phyloP scores from a whole-genome alignment of 257 asterid genomes.

The Solanum gandarillasii region DNA sequence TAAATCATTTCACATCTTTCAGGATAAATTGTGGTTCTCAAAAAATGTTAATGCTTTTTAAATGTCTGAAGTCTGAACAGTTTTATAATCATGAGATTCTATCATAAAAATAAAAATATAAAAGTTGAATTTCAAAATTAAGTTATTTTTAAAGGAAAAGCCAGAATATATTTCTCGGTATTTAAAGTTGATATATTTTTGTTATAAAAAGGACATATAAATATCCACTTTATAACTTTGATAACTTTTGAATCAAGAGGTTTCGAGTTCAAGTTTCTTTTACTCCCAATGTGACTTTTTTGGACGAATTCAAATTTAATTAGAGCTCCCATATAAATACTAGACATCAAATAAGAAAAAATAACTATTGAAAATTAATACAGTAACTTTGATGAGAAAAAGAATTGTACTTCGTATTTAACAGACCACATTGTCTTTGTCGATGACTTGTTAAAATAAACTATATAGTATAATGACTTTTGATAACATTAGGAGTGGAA shows the following conservation, averaged over 20 bases:
- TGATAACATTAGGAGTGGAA: background rate
- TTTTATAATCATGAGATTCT: background rate
- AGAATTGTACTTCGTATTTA: background rate
- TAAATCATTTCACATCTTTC: background rate
- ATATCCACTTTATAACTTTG: too few relatives aligned
- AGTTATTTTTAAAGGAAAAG: too few relatives aligned
- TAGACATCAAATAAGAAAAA: fast-evolving
- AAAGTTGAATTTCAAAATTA: background rate
- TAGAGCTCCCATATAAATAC: fast-evolving
- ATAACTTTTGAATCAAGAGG: background rate
- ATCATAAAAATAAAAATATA: background rate
- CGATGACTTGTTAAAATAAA: background rate
- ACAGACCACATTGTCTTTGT: background rate
- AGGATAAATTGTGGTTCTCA: background rate
- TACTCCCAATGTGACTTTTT: too few relatives aligned
- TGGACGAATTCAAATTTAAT: too few relatives aligned
- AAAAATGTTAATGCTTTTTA: background rate
- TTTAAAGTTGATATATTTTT: too few relatives aligned
- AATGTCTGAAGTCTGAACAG: background rate
- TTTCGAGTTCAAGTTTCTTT: fast-evolving
- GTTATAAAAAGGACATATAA: too few relatives aligned
- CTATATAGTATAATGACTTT: background rate
- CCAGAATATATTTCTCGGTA: fast-evolving
- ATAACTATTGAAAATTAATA: too few relatives aligned
- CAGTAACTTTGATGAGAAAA: background rate